A percentile compares a stretch with the other conserved stretches of the same genome.
Evolutionary conservation across 108 stramenopile genomes (phyloP).

Genomic region (Skeletonema marinoi): DNA sequence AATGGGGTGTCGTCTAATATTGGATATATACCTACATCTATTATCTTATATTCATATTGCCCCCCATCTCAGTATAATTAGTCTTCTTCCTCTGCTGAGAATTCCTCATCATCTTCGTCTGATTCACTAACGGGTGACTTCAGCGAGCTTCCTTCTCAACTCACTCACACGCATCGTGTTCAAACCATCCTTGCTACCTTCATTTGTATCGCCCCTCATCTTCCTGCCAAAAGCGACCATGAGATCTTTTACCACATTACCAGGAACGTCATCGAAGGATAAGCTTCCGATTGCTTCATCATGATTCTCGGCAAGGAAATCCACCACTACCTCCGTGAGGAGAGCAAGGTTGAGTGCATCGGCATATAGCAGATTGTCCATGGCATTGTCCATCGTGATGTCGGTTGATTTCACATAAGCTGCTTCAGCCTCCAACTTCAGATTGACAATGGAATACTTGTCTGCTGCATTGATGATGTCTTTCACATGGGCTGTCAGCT

Average conservation of each 20-base stretch:
- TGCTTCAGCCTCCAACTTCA: constrained; percentile 9
- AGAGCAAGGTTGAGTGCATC: neutral
- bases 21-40: no score
- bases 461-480: constrained; percentile 1
- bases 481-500: no score
- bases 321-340: neutral
- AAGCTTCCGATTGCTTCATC: neutral
- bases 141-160: neutral
- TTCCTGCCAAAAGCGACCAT: no score
- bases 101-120: no score
- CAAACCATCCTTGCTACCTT: neutral
- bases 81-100: no score
- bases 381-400: neutral
- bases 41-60: no score
- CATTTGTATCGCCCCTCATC: neutral
- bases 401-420: neutral
- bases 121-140: neutral
- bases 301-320: constrained; percentile 5
- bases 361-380: neutral
- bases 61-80: no score
- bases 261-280: no score
- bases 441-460: neutral
- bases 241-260: no score
- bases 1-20: no score
- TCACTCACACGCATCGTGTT: neutral